These are phyloP conservation scores for Phialophora verrucosa DNA, from an alignment of 2,329 filamentous ascomycete genomes.

Conservation along the genomic window DNA sequence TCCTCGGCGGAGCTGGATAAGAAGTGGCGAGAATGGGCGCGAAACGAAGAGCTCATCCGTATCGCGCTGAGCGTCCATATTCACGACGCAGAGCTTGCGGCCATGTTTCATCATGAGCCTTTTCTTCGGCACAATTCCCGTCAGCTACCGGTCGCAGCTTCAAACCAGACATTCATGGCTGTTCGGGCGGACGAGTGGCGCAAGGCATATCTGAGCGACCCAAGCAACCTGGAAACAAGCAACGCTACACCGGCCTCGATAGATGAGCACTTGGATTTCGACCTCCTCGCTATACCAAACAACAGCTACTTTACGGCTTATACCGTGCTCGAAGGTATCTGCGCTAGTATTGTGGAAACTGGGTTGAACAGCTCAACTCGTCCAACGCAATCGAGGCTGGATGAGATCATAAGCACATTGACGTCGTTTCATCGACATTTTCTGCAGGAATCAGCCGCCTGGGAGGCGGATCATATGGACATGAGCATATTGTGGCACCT, in stretches of 20 bases:
- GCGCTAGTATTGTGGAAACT: slow-evolving; percentile 38
- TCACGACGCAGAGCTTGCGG: slow-evolving; percentile 39
- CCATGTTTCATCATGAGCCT: slow-evolving; percentile 35
- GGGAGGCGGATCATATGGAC: slow-evolving; percentile 34
- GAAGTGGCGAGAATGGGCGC: slow-evolving; percentile 41
- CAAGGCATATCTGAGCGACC: slow-evolving; percentile 29
- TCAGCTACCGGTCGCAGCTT: slow-evolving; percentile 32
- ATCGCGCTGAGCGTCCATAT: slow-evolving; percentile 40
- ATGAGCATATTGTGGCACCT: slow-evolving; percentile 43
- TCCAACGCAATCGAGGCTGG: slow-evolving; percentile 26
- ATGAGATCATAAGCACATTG: slow-evolving; percentile 29
- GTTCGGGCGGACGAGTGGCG: slow-evolving; percentile 34
- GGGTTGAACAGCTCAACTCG: slow-evolving; percentile 28
- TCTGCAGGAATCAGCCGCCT: slow-evolving; percentile 33
- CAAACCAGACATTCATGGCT: slow-evolving; percentile 32
- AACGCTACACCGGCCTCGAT: slow-evolving; percentile 26
- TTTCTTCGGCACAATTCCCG: slow-evolving; percentile 35
- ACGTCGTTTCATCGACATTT: slow-evolving; percentile 37
- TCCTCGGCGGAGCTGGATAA: slow-evolving; percentile 27
- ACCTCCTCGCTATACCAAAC: slow-evolving; percentile 28
- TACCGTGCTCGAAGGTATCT: slow-evolving; percentile 37
- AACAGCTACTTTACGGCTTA: slow-evolving; percentile 36
- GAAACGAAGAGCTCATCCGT: slow-evolving; percentile 41
- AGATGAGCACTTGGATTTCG: slow-evolving; percentile 31
- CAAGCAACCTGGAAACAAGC: slow-evolving; percentile 29